phyloP scores from a whole-genome alignment of 495 filamentous ascomycete species.

The Penicillium pulvis region DNA sequence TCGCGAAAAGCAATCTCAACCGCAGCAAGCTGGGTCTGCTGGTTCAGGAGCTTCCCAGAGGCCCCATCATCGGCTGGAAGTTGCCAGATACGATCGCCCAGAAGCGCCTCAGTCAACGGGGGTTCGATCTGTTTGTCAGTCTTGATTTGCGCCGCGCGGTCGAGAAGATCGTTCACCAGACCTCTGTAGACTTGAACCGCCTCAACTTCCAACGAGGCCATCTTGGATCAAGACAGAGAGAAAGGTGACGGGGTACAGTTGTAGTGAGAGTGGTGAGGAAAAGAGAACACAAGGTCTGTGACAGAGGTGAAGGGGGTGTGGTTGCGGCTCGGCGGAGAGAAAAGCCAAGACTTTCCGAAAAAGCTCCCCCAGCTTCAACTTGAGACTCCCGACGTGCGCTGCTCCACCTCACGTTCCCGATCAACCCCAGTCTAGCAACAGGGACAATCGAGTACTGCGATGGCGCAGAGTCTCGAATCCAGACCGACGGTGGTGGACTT shows the following conservation, averaged over 20 bases:
- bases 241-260: neutral
- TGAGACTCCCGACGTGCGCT: slow-evolving; percentile 32
- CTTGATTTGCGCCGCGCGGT: slow-evolving; percentile 66
- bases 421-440: slow-evolving; percentile 30
- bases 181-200: slow-evolving; percentile 57
- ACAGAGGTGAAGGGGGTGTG: slow-evolving; percentile 11
- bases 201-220: slow-evolving; percentile 54
- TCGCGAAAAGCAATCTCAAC: slow-evolving; percentile 79
- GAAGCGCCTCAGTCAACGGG: slow-evolving; percentile 60
- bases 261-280: slow-evolving; percentile 4
- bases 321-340: slow-evolving; percentile 32
- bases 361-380: slow-evolving; percentile 31
- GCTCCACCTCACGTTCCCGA: slow-evolving; percentile 32
- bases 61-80: slow-evolving; percentile 31
- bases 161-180: slow-evolving; percentile 63
- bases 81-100: slow-evolving; percentile 45
- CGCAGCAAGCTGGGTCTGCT: slow-evolving; percentile 59
- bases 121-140: slow-evolving; percentile 71
- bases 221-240: slow-evolving; percentile 28
- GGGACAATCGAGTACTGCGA: slow-evolving; percentile 40
- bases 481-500: slow-evolving; percentile 66
- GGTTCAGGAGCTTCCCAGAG: slow-evolving; percentile 28
- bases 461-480: slow-evolving; percentile 52
- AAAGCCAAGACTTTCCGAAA: slow-evolving; percentile 32
- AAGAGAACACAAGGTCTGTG: slow-evolving; percentile 5